Conservation (phyloP, 1,139 yeast genomes). For the Yamadazyma kanchanaburiensis region DNA sequence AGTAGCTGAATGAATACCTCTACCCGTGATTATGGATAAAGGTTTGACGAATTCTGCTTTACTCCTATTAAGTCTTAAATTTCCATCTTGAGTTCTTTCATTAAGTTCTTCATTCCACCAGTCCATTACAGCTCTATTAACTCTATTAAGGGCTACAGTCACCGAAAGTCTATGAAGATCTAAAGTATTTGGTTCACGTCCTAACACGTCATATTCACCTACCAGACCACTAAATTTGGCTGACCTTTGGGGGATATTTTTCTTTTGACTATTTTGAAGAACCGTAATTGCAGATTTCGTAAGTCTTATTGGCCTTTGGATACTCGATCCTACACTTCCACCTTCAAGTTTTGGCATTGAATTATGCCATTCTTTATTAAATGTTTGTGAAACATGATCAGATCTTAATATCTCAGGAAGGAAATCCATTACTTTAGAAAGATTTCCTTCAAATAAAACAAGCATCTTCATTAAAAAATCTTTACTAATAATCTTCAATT, state of each 20-base stretch:
- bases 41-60: constrained; percentile 32
- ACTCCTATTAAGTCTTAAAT: constrained; percentile 24
- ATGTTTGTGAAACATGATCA: no score
- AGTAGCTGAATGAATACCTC: constrained; percentile 59
- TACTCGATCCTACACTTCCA: no score
- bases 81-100: constrained; percentile 38
- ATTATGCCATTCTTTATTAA: no score
- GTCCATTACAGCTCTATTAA: constrained; percentile 25
- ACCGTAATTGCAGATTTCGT: no score
- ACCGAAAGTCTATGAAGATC: constrained; percentile 55
- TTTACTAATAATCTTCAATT: constrained; percentile 20
- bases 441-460: constrained; percentile 38
- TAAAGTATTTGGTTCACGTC: no score
- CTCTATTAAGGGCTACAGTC: constrained; percentile 37
- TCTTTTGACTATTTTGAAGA: no score
- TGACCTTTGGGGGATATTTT: no score
- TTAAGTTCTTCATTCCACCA: constrained; percentile 58
- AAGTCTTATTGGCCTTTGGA: no score
- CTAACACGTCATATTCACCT: no score
- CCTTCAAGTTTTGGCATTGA: no score
- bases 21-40: constrained; percentile 50
- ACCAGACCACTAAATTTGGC: no score
- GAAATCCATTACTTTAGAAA: constrained; percentile 26
- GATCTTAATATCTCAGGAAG: no score
- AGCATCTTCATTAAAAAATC: constrained; percentile 35